Conservation (phyloP, 2,329 filamentous ascomycete species). For the Colletotrichum sp. region DNA sequence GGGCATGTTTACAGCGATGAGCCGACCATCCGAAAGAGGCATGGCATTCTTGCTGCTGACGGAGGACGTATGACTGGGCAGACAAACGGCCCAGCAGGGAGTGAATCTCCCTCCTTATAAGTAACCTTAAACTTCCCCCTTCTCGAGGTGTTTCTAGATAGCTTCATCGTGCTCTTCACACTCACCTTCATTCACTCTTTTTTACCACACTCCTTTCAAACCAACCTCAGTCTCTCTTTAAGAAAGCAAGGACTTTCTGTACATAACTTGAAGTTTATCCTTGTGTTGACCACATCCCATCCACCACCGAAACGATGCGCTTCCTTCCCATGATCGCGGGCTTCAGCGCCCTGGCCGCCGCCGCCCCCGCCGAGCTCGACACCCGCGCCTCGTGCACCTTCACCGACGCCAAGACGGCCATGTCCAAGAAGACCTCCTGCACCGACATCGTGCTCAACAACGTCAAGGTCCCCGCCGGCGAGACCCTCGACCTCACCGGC, state of each 20-base stretch:
- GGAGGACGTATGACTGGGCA: background rate
- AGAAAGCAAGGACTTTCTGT: background rate
- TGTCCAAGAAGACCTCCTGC: conserved; percentile 54
- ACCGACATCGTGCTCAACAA: conserved; percentile 58
- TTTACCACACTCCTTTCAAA: background rate
- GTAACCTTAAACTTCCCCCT: background rate
- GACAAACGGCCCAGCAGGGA: background rate
- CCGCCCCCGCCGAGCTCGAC: conserved; percentile 26
- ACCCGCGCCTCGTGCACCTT: conserved; percentile 53
- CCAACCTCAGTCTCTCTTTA: conserved; percentile 7
- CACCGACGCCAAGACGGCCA: conserved; percentile 52
- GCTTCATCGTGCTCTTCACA: conserved; percentile 1
- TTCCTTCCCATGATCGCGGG: conserved; percentile 22
- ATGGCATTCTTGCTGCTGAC: background rate
- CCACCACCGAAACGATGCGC: conserved; percentile 1
- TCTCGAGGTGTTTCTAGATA: background rate
- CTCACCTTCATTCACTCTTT: conserved; percentile 11
- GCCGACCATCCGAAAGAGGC: background rate
- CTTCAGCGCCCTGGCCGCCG: conserved; percentile 28
- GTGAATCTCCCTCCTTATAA: background rate
- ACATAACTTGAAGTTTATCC: background rate
- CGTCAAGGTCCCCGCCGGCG: conserved; percentile 62
- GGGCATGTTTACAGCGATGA: background rate
- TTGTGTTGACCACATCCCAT: background rate
- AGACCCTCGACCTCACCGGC: conserved; percentile 62